These are phyloP conservation scores for Gossypium schwendimanii DNA, from an alignment of 441 rosid species.

Conservation along the genomic window DNA sequence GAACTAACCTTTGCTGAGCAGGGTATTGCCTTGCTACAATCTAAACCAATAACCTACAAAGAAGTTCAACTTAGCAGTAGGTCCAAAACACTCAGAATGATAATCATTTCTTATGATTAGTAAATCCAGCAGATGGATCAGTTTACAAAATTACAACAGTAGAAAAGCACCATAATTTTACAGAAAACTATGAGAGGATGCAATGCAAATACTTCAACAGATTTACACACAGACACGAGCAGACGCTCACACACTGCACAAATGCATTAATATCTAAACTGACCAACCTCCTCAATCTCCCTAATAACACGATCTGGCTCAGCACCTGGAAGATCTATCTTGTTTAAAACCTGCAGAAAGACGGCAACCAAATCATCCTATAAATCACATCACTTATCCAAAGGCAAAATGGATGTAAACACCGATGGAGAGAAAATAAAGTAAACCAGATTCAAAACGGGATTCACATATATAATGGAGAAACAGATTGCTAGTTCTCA, in stretches of 20 bases:
- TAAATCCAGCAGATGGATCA: neutral
- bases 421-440: neutral
- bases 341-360: constrained; percentile 70
- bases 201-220: neutral
- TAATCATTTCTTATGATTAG: neutral
- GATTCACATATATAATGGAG: neutral
- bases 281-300: constrained; percentile 98
- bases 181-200: neutral
- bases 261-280: constrained; percentile 24
- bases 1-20: constrained; percentile 94
- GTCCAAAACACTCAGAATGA: constrained; percentile 8
- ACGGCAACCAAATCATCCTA: constrained; percentile 8
- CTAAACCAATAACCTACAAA: constrained; percentile 85
- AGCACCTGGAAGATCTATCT: constrained; percentile 98
- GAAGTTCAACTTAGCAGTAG: constrained; percentile 11
- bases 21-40: constrained; percentile 81
- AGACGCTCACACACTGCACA: constrained; percentile 17
- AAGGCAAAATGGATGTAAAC: neutral
- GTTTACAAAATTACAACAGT: neutral
- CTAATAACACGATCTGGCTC: constrained; percentile 69
- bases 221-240: neutral
- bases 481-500: neutral
- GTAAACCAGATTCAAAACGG: neutral
- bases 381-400: neutral
- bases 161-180: constrained; percentile 6